Evolutionary conservation across 768 basidiomycete species (phyloP).

Genomic region (Leccinum longicurvipes): DNA sequence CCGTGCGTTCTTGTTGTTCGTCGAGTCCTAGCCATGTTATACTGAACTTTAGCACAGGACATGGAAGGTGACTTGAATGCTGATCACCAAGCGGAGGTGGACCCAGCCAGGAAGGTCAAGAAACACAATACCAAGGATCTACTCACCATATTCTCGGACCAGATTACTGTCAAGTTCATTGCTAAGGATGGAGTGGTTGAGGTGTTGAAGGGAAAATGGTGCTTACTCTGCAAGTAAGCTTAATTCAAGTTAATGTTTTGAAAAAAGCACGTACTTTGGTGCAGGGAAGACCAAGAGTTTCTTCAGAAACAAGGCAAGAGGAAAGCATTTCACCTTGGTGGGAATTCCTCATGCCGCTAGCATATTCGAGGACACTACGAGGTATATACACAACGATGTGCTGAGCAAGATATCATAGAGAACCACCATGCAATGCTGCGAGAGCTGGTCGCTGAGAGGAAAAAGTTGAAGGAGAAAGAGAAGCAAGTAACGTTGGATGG

Average conservation of each 20-base stretch:
- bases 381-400: background rate
- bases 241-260: background rate
- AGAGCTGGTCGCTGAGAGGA: background rate
- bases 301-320: background rate
- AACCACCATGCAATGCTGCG: background rate
- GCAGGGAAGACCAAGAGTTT: background rate
- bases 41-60: no score
- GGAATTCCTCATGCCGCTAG: background rate
- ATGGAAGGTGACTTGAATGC: no score
- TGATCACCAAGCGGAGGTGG: no score
- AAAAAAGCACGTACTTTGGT: background rate
- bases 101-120: background rate
- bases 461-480: background rate
- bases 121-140: background rate
- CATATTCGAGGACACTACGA: background rate
- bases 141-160: background rate
- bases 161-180: background rate
- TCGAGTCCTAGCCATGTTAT: no score
- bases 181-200: background rate
- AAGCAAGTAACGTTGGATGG: background rate
- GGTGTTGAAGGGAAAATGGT: background rate
- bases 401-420: background rate
- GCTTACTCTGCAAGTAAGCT: background rate
- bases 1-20: no score
- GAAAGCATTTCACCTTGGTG: background rate